Percentiles rank a stretch among this genome's conserved stretches.
These are phyloP conservation scores for Phytophthora idaei DNA, from an alignment of 352 stramenopile species.

Conservation along the genomic window DNA sequence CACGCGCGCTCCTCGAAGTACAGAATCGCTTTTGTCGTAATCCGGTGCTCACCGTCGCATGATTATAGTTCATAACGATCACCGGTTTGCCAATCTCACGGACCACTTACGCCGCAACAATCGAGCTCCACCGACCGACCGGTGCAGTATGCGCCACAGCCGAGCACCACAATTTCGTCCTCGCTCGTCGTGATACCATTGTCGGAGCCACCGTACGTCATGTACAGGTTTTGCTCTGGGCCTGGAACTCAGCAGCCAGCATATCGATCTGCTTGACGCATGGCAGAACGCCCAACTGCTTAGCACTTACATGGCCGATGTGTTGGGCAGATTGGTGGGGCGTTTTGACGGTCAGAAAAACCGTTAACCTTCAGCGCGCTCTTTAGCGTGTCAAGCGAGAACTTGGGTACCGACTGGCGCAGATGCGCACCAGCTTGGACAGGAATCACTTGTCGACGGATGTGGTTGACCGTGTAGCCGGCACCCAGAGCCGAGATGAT, in stretches of 20 bases:
- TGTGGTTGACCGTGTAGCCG: slow-evolving; percentile 92
- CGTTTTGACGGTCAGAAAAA: slow-evolving; percentile 92
- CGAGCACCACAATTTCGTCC: slow-evolving; percentile 92
- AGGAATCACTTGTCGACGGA: slow-evolving; percentile 99
- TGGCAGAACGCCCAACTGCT: slow-evolving; percentile 82
- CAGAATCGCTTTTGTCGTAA: slow-evolving; percentile 97
- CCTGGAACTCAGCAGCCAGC: slow-evolving; percentile 95
- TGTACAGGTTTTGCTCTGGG: slow-evolving; percentile 97
- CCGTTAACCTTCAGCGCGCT: slow-evolving; percentile 72
- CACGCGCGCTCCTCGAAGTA: slow-evolving; percentile 97
- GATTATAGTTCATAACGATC: slow-evolving; percentile 97
- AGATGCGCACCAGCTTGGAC: slow-evolving; percentile 92
- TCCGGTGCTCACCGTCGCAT: slow-evolving; percentile 97
- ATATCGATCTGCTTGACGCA: slow-evolving; percentile 98
- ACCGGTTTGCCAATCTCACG: slow-evolving; percentile 89
- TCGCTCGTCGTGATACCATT: slow-evolving; percentile 77
- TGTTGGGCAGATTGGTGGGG: slow-evolving; percentile 34
- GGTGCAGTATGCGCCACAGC: slow-evolving; percentile 95
- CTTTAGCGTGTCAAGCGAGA: slow-evolving; percentile 67
- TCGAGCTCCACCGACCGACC: slow-evolving; percentile 97
- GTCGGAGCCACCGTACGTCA: slow-evolving; percentile 94
- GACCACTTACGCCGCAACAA: slow-evolving; percentile 96
- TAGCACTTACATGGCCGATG: slow-evolving; percentile 87
- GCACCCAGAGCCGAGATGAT: slow-evolving; percentile 87
- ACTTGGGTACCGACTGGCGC: slow-evolving; percentile 60